A percentile compares a stretch with the other conserved stretches of the same genome.
phyloP scores from a whole-genome alignment of 495 filamentous ascomycete species.

The Penicillium odoratum region DNA sequence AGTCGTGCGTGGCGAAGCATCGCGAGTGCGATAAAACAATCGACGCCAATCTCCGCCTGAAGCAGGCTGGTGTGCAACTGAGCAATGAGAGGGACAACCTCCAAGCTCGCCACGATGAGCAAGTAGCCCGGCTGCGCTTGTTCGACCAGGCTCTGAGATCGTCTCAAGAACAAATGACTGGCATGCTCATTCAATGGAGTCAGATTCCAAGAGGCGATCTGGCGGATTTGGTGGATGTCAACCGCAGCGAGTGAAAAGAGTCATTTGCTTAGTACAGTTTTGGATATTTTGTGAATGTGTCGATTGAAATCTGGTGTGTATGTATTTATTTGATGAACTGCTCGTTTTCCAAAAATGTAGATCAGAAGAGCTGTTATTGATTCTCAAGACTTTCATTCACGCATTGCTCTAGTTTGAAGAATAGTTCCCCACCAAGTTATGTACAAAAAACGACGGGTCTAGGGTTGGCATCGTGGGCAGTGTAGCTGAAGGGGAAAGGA shows the following conservation, averaged over 20 bases:
- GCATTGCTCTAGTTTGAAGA: background rate
- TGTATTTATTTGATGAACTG: background rate
- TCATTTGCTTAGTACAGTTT: background rate
- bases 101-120: conserved; percentile 13
- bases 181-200: conserved; percentile 9
- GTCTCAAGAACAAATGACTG: conserved; percentile 5
- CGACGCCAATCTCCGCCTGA: conserved; percentile 3
- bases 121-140: conserved; percentile 6
- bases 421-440: background rate
- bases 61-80: conserved; percentile 6
- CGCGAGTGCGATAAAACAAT: conserved; percentile 5
- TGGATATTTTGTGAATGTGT: background rate
- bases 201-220: conserved; percentile 9
- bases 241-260: background rate
- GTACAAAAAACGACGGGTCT: background rate
- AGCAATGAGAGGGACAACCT: conserved; percentile 10
- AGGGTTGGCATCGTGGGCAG: background rate
- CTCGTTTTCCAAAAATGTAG: background rate
- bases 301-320: background rate
- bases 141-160: conserved; percentile 8
- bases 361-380: background rate
- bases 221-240: background rate
- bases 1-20: conserved; percentile 11
- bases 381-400: background rate
- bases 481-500: background rate